phyloP scores from a whole-genome alignment of 2,329 filamentous ascomycete species.

The Rhinocladiella similis region DNA sequence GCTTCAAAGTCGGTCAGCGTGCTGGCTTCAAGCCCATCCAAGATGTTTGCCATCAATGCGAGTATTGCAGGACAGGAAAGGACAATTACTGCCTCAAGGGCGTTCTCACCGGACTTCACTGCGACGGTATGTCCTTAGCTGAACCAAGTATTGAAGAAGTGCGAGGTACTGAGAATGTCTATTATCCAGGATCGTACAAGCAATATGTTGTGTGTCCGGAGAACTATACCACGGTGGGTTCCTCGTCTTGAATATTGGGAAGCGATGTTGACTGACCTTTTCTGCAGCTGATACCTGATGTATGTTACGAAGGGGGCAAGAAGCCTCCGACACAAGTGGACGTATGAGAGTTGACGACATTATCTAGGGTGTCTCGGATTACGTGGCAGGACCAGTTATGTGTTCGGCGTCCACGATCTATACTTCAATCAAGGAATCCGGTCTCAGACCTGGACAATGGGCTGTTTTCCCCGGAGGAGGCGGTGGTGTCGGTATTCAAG shows the following conservation, averaged over 20 bases:
- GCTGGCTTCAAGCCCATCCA: conserved; percentile 54
- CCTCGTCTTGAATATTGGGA: no score
- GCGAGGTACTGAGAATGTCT: background rate
- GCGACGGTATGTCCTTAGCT: conserved; percentile 23
- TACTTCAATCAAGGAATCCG: conserved; percentile 54
- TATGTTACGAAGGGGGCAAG: conserved; percentile 28
- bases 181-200: conserved; percentile 52
- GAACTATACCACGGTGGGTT: conserved; percentile 46
- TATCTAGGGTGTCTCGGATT: conserved; percentile 51
- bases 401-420: conserved; percentile 61
- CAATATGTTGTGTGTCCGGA: conserved; percentile 60
- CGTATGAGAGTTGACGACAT: no score
- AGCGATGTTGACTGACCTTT: conserved; percentile 1
- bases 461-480: conserved; percentile 57
- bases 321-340: conserved; percentile 39
- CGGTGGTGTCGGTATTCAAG: conserved; percentile 59
- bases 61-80: conserved; percentile 52
- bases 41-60: conserved; percentile 54
- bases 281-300: conserved; percentile 21
- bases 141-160: background rate
- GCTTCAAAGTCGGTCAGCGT: conserved; percentile 55
- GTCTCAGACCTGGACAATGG: conserved; percentile 54
- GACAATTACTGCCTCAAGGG: conserved; percentile 55
- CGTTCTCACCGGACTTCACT: conserved; percentile 47
- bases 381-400: conserved; percentile 62